phyloP scores from a whole-genome alignment of 106 monocot species.

The Dendrobium officinale region DNA sequence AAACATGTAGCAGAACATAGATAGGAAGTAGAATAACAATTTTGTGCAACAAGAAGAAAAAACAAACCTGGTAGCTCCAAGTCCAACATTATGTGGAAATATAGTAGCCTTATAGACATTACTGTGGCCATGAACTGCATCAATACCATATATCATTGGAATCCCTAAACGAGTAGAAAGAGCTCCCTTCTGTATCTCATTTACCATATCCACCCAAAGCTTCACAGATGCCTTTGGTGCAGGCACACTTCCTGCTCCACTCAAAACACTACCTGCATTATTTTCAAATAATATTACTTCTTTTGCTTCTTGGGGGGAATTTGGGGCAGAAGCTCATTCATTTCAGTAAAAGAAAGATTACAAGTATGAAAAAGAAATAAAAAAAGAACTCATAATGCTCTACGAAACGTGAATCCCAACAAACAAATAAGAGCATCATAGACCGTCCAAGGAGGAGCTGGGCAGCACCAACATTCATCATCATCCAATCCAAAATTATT shows the following conservation, averaged over 20 bases:
- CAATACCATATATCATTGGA: constrained; percentile 78
- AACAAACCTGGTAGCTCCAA: constrained; percentile 58
- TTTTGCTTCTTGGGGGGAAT: neutral
- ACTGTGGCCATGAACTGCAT: constrained; percentile 82
- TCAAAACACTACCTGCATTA: constrained; percentile 59
- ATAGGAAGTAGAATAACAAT: neutral
- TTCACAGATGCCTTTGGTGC: constrained; percentile 29
- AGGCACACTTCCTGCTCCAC: constrained; percentile 65
- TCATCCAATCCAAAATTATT: no score
- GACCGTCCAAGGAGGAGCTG: no score
- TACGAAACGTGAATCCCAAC: no score
- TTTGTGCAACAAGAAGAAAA: neutral
- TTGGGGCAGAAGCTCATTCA: no score
- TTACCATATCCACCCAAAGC: constrained; percentile 61
- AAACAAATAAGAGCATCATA: no score
- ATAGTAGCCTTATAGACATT: constrained; percentile 72
- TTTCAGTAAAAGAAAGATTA: no score
- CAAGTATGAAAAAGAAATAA: no score
- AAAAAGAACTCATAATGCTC: no score
- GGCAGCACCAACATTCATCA: no score
- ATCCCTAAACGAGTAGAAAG: constrained; percentile 70
- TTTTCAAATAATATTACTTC: neutral
- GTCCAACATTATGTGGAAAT: constrained; percentile 81
- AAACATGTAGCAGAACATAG: neutral
- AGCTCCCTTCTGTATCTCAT: constrained; percentile 53